Percentiles rank a stretch among this genome's conserved stretches.
Evolutionary conservation across 257 asterid genomes (phyloP).

Genomic region (Rhazya stricta): DNA sequence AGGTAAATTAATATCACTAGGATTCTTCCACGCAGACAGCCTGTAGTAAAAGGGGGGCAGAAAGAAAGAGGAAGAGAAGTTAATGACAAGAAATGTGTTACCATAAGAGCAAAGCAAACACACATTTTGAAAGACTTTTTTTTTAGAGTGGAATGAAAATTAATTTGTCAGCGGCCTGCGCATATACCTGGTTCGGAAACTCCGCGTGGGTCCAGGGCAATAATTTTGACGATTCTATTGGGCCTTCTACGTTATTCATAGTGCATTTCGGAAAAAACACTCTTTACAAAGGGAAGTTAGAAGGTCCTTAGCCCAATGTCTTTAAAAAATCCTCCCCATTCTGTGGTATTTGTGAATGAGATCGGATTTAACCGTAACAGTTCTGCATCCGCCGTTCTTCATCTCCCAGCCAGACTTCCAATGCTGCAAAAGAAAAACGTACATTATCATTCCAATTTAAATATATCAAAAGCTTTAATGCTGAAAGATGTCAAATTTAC

Average conservation of each 20-base stretch:
- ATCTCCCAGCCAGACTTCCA: conserved; percentile 43
- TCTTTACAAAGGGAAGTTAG: conserved; percentile 40
- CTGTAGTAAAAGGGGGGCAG: too few species aligned
- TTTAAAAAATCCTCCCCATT: conserved; percentile 58
- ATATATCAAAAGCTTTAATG: too few species aligned
- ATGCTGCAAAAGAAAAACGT: conserved; percentile 28
- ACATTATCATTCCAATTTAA: too few species aligned
- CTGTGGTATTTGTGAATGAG: conserved; percentile 35
- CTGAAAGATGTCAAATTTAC: neutral
- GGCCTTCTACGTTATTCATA: conserved; percentile 34
- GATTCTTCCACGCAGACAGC: conserved; percentile 12
- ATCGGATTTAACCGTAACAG: conserved; percentile 39
- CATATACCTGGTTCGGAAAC: neutral
- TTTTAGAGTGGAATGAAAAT: too few species aligned
- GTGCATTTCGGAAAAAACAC: conserved; percentile 31
- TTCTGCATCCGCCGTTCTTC: conserved; percentile 42
- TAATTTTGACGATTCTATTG: neutral
- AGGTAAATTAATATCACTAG: conserved; percentile 28
- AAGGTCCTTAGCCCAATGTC: conserved; percentile 55
- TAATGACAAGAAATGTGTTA: too few species aligned
- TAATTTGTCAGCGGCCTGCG: too few species aligned
- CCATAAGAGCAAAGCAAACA: too few species aligned
- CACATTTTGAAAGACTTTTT: too few species aligned
- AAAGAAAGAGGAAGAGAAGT: neutral
- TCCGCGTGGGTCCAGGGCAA: neutral